Percentiles rank a stretch among this genome's conserved stretches.
These are phyloP conservation scores for Dryas drummondii DNA, from an alignment of 306 rosid genomes.

Conservation along the genomic window DNA sequence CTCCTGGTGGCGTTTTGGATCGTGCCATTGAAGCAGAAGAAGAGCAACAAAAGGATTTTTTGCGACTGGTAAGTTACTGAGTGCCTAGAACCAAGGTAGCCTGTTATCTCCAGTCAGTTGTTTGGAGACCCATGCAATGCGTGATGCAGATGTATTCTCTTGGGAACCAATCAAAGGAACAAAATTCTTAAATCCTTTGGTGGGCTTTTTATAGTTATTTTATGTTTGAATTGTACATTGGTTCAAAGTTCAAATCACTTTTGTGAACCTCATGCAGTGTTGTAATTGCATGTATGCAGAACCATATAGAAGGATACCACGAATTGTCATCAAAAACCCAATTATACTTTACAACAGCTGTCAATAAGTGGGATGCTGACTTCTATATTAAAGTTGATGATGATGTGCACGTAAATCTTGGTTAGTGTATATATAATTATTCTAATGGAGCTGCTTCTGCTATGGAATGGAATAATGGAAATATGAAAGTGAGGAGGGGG, in stretches of 20 bases:
- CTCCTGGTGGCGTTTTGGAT: constrained; percentile 54
- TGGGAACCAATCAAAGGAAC: constrained; percentile 8
- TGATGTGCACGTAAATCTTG: constrained; percentile 62
- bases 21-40: constrained; percentile 61
- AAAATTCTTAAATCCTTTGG: constrained; percentile 8
- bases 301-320: constrained; percentile 59
- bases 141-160: not conserved
- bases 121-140: constrained; percentile 9
- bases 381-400: constrained; percentile 64
- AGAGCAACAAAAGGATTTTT: constrained; percentile 46
- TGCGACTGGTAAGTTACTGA: constrained; percentile 46
- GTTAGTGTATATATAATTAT: constrained; percentile 24
- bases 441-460: constrained; percentile 1
- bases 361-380: constrained; percentile 62
- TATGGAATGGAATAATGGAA: too few species aligned
- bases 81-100: constrained; percentile 5
- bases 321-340: constrained; percentile 62
- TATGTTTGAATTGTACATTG: not conserved
- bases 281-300: constrained; percentile 35
- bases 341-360: constrained; percentile 51
- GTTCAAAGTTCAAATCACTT: not conserved
- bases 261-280: constrained; percentile 4
- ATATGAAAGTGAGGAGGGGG: not conserved
- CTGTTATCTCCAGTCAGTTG: constrained; percentile 5
- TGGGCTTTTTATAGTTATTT: constrained; percentile 3